Conservation (phyloP, 176 grass and related monocot species). For the Zizania latifolia region DNA sequence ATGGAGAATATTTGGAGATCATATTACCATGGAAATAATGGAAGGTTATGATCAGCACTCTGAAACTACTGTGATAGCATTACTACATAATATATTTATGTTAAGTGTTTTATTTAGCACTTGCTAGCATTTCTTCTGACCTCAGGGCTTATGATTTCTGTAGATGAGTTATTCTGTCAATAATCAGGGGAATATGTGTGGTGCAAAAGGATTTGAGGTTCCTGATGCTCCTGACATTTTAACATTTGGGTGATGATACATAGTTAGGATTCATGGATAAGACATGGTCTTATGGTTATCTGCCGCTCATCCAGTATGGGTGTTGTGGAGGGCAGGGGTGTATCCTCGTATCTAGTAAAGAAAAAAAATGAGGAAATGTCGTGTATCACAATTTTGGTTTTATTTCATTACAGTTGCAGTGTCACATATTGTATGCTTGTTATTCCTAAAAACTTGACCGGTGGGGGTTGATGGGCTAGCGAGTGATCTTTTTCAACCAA, state of each 20-base stretch:
- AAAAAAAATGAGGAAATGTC: background rate
- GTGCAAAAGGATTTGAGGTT: background rate
- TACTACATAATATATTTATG: background rate
- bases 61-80: background rate
- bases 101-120: background rate
- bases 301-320: background rate
- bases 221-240: background rate
- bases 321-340: background rate
- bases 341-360: background rate
- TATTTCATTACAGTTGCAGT: background rate
- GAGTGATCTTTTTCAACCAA: too few relatives aligned
- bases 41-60: conserved; percentile 4
- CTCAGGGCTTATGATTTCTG: background rate
- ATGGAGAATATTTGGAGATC: conserved; percentile 11
- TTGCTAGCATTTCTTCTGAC: conserved; percentile 7
- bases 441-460: too few relatives aligned
- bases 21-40: conserved; percentile 5
- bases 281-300: background rate
- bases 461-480: too few relatives aligned
- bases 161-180: background rate
- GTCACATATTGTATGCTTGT: background rate
- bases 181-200: background rate
- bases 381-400: background rate
- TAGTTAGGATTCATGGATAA: background rate
- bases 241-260: background rate